Conservation (phyloP, 2,329 filamentous ascomycete genomes). For the Cercospora canescens region DNA sequence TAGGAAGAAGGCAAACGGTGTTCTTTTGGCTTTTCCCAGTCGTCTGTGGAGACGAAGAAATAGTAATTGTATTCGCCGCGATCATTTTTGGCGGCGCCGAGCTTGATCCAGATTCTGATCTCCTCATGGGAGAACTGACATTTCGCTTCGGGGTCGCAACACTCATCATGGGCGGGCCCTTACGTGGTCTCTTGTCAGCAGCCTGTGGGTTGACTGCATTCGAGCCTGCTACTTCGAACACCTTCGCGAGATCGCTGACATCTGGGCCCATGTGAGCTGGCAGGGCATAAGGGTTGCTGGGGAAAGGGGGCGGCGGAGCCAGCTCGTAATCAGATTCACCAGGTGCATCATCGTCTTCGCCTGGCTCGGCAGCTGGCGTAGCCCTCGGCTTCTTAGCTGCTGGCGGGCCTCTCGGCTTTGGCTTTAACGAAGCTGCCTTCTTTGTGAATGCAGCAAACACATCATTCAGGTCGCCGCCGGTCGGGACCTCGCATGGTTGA, state of each 20-base stretch:
- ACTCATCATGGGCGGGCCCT: not conserved
- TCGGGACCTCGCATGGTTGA: not conserved
- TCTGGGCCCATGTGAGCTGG: not conserved
- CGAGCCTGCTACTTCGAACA: not conserved
- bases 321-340: not conserved
- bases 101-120: not conserved
- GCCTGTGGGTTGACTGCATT: not conserved
- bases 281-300: not conserved
- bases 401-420: constrained; percentile 1
- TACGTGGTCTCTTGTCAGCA: not conserved
- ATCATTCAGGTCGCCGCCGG: not conserved
- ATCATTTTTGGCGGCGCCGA: not conserved
- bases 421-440: not conserved
- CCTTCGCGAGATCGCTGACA: not conserved
- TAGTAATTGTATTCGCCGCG: not conserved
- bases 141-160: not conserved
- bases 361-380: not conserved
- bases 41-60: not conserved
- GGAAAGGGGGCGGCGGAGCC: not conserved
- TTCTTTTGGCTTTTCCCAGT: not conserved
- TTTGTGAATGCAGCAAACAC: not conserved
- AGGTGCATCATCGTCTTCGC: not conserved
- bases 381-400: constrained; percentile 1
- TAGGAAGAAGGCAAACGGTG: not conserved
- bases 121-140: not conserved